Conservation (phyloP, 1,284 basidiomycete species). For the Trichosporon ovoides region DNA sequence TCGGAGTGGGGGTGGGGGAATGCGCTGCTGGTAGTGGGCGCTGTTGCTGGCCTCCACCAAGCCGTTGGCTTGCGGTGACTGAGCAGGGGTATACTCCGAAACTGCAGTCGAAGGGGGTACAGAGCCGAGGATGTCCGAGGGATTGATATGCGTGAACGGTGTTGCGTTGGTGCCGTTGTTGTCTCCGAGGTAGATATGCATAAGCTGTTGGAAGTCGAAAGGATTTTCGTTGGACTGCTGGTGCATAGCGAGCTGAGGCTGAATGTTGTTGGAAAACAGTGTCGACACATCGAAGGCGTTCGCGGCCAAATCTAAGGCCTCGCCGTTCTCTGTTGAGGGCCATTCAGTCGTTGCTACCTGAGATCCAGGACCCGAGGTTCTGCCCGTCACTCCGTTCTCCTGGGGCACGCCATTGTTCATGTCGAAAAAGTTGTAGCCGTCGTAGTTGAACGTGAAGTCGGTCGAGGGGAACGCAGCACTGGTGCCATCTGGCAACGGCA, state of each 20-base stretch:
- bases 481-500: conserved; percentile 32
- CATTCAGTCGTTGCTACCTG: not conserved
- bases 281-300: conserved; percentile 4
- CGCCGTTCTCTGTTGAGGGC: not conserved
- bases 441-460: conserved; percentile 66
- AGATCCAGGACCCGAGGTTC: not conserved
- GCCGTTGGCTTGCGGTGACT: conserved; percentile 32
- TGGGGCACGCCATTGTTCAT: conserved; percentile 30
- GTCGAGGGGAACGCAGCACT: conserved; percentile 59
- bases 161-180: conserved; percentile 26
- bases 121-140: conserved; percentile 65
- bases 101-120: not conserved
- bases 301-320: conserved; percentile 5
- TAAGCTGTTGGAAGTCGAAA: conserved; percentile 49
- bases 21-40: conserved; percentile 23
- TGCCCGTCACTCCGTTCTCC: not conserved
- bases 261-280: conserved; percentile 9
- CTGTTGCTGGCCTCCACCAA: conserved; percentile 8
- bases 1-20: conserved; percentile 24
- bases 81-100: conserved; percentile 7
- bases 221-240: conserved; percentile 26
- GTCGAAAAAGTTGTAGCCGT: conserved; percentile 61
- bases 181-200: conserved; percentile 48
- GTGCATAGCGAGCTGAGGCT: not conserved
- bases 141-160: conserved; percentile 79